Evolutionary conservation across 495 filamentous ascomycete genomes (phyloP).

Genomic region (Penicillium daleae): DNA sequence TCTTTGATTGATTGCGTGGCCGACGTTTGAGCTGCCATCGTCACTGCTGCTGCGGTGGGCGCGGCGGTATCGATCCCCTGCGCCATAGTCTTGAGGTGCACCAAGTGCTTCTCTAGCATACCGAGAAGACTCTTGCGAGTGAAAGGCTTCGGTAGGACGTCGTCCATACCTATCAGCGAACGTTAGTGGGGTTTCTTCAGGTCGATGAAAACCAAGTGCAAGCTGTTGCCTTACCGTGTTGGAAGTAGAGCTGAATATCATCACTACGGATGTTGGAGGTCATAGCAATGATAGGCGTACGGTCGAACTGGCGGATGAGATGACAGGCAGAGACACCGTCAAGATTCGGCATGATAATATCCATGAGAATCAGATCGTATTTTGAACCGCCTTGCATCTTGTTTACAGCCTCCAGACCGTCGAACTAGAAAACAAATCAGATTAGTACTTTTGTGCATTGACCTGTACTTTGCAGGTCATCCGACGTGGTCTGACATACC

Average conservation of each 20-base stretch:
- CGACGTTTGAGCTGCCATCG: conserved; percentile 55
- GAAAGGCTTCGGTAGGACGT: conserved; percentile 95
- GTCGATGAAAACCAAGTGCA: too few relatives aligned
- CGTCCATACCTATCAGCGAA: conserved; percentile 85
- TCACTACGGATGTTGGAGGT: conserved; percentile 97
- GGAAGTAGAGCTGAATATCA: conserved; percentile 96
- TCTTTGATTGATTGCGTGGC: conserved; percentile 72
- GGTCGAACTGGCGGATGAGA: conserved; percentile 87
- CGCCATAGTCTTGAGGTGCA: conserved; percentile 68
- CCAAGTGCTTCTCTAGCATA: conserved; percentile 87
- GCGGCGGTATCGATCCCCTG: conserved; percentile 60
- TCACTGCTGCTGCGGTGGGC: conserved; percentile 49
- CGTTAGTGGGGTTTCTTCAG: not conserved
- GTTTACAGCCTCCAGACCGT: conserved; percentile 91
- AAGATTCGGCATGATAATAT: conserved; percentile 97
- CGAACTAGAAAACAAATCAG: conserved; percentile 56
- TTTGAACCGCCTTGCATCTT: conserved; percentile 82
- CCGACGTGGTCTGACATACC: conserved; percentile 60
- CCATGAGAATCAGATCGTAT: conserved; percentile 96
- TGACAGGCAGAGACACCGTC: conserved; percentile 95
- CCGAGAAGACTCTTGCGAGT: conserved; percentile 92
- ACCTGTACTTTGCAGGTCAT: not conserved
- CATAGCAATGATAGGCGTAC: conserved; percentile 95
- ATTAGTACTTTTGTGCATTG: conserved; percentile 4
- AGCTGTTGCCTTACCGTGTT: conserved; percentile 80